Conservation (phyloP, 768 basidiomycete species). For the Podaxis sp. region DNA sequence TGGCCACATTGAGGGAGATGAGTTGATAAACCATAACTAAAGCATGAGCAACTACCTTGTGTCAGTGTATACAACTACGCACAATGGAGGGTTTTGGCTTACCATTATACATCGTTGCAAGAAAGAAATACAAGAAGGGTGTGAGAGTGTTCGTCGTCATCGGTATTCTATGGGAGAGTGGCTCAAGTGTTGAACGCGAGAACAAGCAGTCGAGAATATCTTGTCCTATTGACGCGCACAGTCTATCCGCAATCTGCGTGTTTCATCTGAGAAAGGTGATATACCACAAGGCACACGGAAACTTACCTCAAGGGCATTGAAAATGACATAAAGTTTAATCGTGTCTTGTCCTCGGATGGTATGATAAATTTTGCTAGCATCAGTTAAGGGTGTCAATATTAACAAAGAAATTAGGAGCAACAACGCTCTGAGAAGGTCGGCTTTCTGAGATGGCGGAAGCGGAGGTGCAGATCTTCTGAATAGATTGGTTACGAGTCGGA, state of each 20-base stretch:
- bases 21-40: constrained; percentile 97
- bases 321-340: constrained; percentile 98
- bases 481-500: constrained; percentile 51
- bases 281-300: not conserved
- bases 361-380: constrained; percentile 98
- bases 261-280: not conserved
- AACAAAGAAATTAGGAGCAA: constrained; percentile 74
- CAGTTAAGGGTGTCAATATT: constrained; percentile 80
- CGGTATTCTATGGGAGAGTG: constrained; percentile 60
- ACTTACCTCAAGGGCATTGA: constrained; percentile 94
- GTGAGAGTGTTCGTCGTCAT: constrained; percentile 68
- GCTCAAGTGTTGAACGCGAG: constrained; percentile 85
- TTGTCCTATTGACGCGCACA: constrained; percentile 96
- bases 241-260: constrained; percentile 84
- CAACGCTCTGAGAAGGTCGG: constrained; percentile 82
- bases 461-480: constrained; percentile 50
- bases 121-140: constrained; percentile 79
- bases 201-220: constrained; percentile 96
- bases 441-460: constrained; percentile 87
- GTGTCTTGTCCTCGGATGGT: constrained; percentile 97
- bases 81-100: constrained; percentile 23
- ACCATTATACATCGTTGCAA: constrained; percentile 87
- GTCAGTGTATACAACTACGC: not conserved
- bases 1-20: constrained; percentile 92
- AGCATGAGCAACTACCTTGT: constrained; percentile 71